Evolutionary conservation across 2,329 filamentous ascomycete genomes (phyloP).

Genomic region (Fusarium tricinctum): DNA sequence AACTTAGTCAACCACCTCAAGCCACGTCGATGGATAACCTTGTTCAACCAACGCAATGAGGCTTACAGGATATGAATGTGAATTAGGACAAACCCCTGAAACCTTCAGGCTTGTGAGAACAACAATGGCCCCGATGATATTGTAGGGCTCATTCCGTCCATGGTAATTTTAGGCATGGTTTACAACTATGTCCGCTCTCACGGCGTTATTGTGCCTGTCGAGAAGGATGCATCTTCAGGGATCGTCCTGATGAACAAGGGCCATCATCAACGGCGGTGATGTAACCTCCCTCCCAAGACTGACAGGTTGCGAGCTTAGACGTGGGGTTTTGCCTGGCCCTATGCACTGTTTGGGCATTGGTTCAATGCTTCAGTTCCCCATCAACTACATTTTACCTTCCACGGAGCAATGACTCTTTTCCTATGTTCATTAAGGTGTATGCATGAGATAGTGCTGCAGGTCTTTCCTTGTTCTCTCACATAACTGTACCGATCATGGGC

Average conservation of each 20-base stretch:
- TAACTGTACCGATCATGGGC: conserved; percentile 26
- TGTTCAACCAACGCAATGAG: conserved; percentile 15
- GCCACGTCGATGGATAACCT: conserved; percentile 14
- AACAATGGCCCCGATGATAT: conserved; percentile 4
- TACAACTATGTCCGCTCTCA: conserved; percentile 34
- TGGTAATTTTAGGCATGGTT: conserved; percentile 34
- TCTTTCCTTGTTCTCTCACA: conserved; percentile 20
- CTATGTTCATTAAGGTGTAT: conserved; percentile 4
- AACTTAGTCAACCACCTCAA: conserved; percentile 1
- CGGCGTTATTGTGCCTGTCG: conserved; percentile 32
- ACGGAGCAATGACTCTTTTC: neutral
- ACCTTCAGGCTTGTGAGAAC: conserved; percentile 2
- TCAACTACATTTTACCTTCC: neutral
- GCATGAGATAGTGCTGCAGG: conserved; percentile 1
- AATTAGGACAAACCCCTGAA: conserved; percentile 27
- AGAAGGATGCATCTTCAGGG: conserved; percentile 35
- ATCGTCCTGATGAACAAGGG: conserved; percentile 34
- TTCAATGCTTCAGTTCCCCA: neutral
- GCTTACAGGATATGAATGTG: conserved; percentile 18
- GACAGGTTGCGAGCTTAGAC: conserved; percentile 10
- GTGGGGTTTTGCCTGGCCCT: neutral
- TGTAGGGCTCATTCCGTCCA: conserved; percentile 20
- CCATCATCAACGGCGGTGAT: conserved; percentile 41
- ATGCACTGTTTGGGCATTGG: neutral
- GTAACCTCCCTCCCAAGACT: conserved; percentile 27